Conservation (phyloP, 2,329 filamentous ascomycete species). For the Colletotrichum sp. region DNA sequence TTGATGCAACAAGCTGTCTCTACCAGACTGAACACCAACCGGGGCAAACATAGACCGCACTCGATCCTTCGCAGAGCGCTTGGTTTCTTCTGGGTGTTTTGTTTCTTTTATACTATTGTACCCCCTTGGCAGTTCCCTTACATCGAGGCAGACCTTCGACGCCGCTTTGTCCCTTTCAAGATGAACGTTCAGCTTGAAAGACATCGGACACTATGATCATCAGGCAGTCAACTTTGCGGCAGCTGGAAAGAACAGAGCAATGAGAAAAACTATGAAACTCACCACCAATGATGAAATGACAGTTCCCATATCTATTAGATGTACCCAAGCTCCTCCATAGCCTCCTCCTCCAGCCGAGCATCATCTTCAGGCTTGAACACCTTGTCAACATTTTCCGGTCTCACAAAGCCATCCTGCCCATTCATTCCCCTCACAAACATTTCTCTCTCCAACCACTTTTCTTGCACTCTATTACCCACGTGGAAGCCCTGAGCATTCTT, state of each 20-base stretch:
- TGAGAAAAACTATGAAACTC: accelerated
- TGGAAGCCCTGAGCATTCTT: background rate
- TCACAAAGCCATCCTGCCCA: background rate
- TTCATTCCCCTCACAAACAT: background rate
- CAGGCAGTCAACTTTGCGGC: accelerated
- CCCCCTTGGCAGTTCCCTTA: background rate
- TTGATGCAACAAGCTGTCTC: background rate
- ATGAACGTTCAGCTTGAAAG: background rate
- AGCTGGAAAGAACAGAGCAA: background rate
- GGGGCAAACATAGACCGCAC: background rate
- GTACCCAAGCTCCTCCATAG: background rate
- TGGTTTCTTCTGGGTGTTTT: background rate
- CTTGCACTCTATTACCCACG: background rate
- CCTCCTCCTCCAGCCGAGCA: background rate
- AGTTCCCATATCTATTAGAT: background rate
- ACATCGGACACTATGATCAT: background rate
- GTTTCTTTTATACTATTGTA: background rate
- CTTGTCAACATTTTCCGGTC: background rate
- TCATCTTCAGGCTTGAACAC: background rate
- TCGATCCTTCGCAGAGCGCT: background rate
- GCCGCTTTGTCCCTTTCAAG: background rate
- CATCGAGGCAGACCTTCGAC: background rate
- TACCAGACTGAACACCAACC: accelerated
- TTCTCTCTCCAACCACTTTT: background rate
- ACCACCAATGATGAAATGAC: background rate